Evolutionary conservation across 2,329 filamentous ascomycete genomes (phyloP).

Genomic region (Paraphaeosphaeria sporulosa): DNA sequence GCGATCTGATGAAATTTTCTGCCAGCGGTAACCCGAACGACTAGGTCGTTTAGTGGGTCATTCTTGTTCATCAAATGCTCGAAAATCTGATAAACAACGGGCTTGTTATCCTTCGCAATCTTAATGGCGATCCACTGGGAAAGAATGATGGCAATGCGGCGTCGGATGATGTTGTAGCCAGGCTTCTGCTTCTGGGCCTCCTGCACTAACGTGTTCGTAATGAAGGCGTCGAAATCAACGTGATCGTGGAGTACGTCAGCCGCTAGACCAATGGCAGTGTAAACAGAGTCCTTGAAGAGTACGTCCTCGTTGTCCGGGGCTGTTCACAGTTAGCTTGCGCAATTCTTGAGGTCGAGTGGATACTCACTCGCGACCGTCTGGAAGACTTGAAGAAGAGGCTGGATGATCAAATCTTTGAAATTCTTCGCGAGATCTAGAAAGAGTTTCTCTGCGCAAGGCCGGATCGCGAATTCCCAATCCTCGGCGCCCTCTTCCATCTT

Average conservation of each 20-base stretch:
- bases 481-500: constrained; percentile 85
- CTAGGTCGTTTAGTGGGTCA: constrained; percentile 84
- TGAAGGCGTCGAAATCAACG: constrained; percentile 84
- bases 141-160: constrained; percentile 86
- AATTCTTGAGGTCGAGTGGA: not conserved
- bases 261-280: constrained; percentile 88
- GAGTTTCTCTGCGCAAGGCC: constrained; percentile 90
- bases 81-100: constrained; percentile 86
- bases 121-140: constrained; percentile 89
- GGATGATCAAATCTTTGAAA: constrained; percentile 81
- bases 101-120: constrained; percentile 70
- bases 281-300: constrained; percentile 90
- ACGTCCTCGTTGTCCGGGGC: constrained; percentile 71
- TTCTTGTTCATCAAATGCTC: constrained; percentile 81
- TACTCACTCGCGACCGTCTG: constrained; percentile 72
- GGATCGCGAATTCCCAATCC: constrained; percentile 86
- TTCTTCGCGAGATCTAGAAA: constrained; percentile 91
- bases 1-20: constrained; percentile 81
- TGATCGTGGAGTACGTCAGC: constrained; percentile 76
- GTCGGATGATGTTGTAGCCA: constrained; percentile 81
- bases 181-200: constrained; percentile 76
- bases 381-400: constrained; percentile 84
- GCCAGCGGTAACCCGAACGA: constrained; percentile 90
- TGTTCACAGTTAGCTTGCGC: constrained; percentile 37
- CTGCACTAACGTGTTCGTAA: constrained; percentile 75